Base-by-base conservation (phyloP, 257 asterid genomes). In the Solanum medicagineum region DNA sequence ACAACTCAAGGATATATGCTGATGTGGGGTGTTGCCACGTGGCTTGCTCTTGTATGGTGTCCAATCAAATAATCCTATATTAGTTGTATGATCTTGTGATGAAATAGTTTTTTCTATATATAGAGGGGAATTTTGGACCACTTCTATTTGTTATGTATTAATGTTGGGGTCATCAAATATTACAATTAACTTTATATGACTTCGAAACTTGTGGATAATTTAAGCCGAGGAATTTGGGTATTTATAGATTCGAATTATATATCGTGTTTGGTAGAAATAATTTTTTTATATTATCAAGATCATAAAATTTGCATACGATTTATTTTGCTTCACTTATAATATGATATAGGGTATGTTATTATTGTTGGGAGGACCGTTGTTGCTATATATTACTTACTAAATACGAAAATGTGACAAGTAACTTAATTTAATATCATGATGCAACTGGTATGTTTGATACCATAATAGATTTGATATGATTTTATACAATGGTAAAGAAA, bases 11-110 rank as follows among this genome's bases (percentile, higher is more conserved):
- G 55, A 57, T 68, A 36, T 16, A 16, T 14, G 77, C 20, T 65
- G 84, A 83, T 4, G 65, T 42, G 87, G 87, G 85, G 83, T 55
- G 53, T 42, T 42, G 84, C 87, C 86, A 71, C 86, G 32, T 85
- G 86, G 86, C 63, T 22, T 12, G 10, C 63, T 57, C 19, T 15
- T 24, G 15, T 49, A 32, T 80, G 71, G 60, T 85, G 68, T 83
- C 87, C 63, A 75, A n/a, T 66, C 66, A 75, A 45, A 55, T 44
- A 36, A 83, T 75, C 36, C 36, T 32, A 32, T 32, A 32, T 32
- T 32, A 32, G 36, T 32, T 32, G 36, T 32, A 32, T 32, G 36
- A 32, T 32, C 42, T 36, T 36, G 42, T 36, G 6, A 36, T 36
- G 6, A 5, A 36, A 36, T 4, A 36, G 42, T 36, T 36, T 36